Conservation (phyloP, 306 rosid species). For the Biancaea sappan region DNA sequence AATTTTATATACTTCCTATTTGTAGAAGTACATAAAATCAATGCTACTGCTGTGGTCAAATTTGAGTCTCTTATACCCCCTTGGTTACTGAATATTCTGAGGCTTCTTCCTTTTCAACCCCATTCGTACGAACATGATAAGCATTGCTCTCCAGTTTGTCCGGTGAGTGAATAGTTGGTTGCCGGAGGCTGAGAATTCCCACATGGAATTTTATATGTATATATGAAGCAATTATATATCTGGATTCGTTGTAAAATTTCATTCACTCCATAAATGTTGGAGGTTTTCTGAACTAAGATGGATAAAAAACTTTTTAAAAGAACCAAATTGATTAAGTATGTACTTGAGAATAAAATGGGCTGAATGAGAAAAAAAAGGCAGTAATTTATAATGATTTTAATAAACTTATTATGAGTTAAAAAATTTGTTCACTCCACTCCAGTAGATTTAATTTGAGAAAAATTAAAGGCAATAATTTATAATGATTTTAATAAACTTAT, state of each 20-base stretch:
- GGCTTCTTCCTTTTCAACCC: neutral
- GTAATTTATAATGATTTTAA: too few relatives aligned
- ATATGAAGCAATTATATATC: neutral
- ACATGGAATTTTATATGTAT: too few relatives aligned
- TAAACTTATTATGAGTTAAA: too few relatives aligned
- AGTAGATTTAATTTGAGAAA: too few relatives aligned
- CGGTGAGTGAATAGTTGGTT: neutral
- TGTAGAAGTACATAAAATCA: slow-evolving; percentile 28
- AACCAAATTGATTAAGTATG: neutral
- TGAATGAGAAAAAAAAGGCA: too few relatives aligned
- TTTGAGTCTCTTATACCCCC: slow-evolving; percentile 28
- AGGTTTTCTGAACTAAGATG: neutral
- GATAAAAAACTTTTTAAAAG: neutral
- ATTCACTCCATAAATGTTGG: neutral
- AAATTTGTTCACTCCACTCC: too few relatives aligned
- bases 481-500: too few relatives aligned
- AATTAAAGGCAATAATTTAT: too few relatives aligned
- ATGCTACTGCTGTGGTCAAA: neutral
- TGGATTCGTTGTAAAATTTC: neutral
- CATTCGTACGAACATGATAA: neutral
- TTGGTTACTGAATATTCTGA: neutral
- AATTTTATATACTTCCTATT: slow-evolving; percentile 21
- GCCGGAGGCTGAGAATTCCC: neutral
- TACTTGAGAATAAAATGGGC: too few relatives aligned
- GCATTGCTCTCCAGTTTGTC: neutral